Base-by-base conservation (phyloP, 768 basidiomycete species). In the Termitomyces sp. region DNA sequence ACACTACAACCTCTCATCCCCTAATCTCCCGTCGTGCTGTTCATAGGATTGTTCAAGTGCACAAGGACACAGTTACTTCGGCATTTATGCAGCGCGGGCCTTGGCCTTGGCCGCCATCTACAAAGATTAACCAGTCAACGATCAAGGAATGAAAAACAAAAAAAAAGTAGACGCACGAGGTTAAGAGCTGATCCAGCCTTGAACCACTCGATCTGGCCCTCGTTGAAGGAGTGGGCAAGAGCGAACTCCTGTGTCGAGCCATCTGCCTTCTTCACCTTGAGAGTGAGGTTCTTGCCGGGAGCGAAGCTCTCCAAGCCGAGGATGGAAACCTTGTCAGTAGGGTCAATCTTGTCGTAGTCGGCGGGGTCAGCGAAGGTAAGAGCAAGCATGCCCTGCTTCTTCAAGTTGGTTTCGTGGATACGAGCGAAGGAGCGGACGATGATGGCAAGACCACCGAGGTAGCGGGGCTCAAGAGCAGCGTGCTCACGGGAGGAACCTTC, bases 321-420 rank as follows among this genome's bases (percentile, higher is more conserved):
- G 72, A 99, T 93, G 71, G 89, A 88, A 61, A 98, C 87, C 70
- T 83, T 86, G 80, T 99, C 97, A 64, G 81, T 80, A 9, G 95
- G 91, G 70, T 81, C 82, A 66, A 98, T 72, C 81, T 91, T 94
- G 72, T 98, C 93, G 74, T 99, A 99, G 75, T 98, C 95, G 64
- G 84, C 93, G 16, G 91, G 83, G 77, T 98, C 84, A 61, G 75
- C 90, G 71, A 98, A 97, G 61, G 94, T 97, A 66, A 98, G 80
- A 2, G 95, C 95, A 62, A 98, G 91, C 93, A 96, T 95, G 67
- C 95, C 95, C 79, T 98, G 95, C 85, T 98, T 98, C 89, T 98
- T 98, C 85, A 95, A 78, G 82, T 95, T 95, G 71, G 93, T 93
- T 79, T 92, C 95, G 77, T 96, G 95, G 77, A 98, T 98, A 76